Evolutionary conservation across 1,284 basidiomycete genomes (phyloP), one percentile per base, ranked within the genome.

Genomic region (Malassezia nana): DNA sequence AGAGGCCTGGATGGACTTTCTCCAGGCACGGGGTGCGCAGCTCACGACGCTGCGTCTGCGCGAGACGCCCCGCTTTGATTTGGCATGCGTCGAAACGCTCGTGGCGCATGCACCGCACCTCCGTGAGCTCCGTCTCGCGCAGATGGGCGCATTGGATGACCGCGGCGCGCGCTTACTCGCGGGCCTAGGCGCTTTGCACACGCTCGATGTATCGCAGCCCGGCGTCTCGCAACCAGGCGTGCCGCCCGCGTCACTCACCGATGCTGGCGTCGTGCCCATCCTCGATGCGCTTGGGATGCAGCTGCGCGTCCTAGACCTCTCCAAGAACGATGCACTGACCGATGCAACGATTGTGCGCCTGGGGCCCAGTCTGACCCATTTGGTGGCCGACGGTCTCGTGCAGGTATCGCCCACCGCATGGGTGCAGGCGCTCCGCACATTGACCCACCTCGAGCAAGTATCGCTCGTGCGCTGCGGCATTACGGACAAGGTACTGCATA

Each of bases 1-100:
- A 6, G 78, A 81, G 6, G 82, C 81, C 0, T 96, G 92, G 90
- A 77, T 81, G 41, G 68, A 77, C 0, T 89, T 94, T 76, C 83
- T 95, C 74, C 75, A 80, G 40, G 71, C 79, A 1, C 80, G 84
- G 42, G 77, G 76, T n/a, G 49, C 62, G n/a, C 70, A 77, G 2
- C 79, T 95, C 6, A 78, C 82, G 61, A 80, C 79, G 12, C 86
- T 95, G 75, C 78, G 85, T 43, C 83, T 96, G 59, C 85, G 72
- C 4, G 67, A 75, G 69, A 87, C 85, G 58, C 89, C 90, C 3
- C 82, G 90, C 6, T 91, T 98, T 73, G 84, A 92, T 69, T 67
- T 83, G 2, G 80, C 81, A 8, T 87, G 85, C 66, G 77, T 87
- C 52, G 69, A 81, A 24, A 73, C 80, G 3, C 80, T 96, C 33